These are phyloP conservation scores for Leccinum subgranulosum DNA, from an alignment of 768 basidiomycete genomes.

Conservation along the genomic window DNA sequence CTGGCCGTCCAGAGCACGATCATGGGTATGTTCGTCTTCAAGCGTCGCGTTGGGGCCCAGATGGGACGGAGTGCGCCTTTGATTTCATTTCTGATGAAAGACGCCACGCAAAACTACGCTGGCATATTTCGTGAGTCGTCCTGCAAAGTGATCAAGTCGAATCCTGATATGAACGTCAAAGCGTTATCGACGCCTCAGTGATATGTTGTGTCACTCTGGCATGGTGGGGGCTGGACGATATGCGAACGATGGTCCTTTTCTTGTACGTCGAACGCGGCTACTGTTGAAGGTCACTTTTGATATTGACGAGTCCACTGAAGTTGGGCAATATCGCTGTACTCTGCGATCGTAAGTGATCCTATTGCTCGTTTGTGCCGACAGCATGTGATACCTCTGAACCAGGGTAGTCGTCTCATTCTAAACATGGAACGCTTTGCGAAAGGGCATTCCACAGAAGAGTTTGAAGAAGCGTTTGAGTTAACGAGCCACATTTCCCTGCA, in stretches of 20 bases:
- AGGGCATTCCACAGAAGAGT: neutral
- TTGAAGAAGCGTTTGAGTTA: neutral
- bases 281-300: neutral
- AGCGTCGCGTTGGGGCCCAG: slow-evolving; percentile 34
- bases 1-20: slow-evolving; percentile 37
- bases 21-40: slow-evolving; percentile 37
- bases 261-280: slow-evolving; percentile 1
- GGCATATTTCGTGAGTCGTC: slow-evolving; percentile 35
- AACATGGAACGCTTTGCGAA: slow-evolving; percentile 22
- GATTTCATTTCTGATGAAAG: slow-evolving; percentile 39
- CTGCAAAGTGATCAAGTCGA: neutral
- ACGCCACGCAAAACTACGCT: slow-evolving; percentile 44
- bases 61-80: slow-evolving; percentile 40
- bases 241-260: neutral
- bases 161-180: neutral
- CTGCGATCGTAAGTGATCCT: slow-evolving; percentile 13
- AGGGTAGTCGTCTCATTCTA: slow-evolving; percentile 26
- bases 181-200: slow-evolving; percentile 1
- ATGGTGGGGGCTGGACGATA: slow-evolving; percentile 1
- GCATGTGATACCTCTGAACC: too few relatives aligned
- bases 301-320: slow-evolving; percentile 7
- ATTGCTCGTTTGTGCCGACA: neutral
- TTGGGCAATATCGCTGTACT: slow-evolving; percentile 15
- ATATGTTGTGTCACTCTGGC: slow-evolving; percentile 1
- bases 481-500: slow-evolving; percentile 10